Base-by-base conservation (phyloP, 1,284 basidiomycete species). In the Naganishia cerealis region DNA sequence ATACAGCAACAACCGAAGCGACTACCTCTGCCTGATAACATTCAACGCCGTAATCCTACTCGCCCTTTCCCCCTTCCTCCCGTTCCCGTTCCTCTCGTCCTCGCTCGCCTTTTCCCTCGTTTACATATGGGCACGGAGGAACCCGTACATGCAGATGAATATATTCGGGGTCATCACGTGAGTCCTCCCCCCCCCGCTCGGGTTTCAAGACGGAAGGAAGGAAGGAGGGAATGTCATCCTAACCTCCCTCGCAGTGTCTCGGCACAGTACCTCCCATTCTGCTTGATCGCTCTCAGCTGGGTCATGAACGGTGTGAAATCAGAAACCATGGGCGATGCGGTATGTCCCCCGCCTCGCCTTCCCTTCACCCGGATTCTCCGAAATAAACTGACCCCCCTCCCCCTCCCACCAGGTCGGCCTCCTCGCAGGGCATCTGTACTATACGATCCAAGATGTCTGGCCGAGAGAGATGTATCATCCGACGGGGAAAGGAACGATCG, bases 361-460 rank as follows among this genome's bases (percentile, higher is more conserved):
- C 33, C 36, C 63, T 42, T 40, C 43, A 46, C 38, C 21, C 46
- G 12, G 33, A 12, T 24, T 24, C 24, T 15, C 46, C n/a, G 2
- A 7, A 48, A 50, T 29, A 2, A 65, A 56, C 73, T 73, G 42
- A 73, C 57, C 54, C 46, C 7, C 24, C 75, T 75, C n/a, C n/a
- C 3, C 76, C 76, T 67, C 57, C 76, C 26, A 29, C 39, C 56
- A 67, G 69, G 72, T 84, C 42, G 94, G 94, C 0, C 93, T 93
- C 75, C 87, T 90, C 0, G 92, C 95, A 0, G 94, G 92, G 0
- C 94, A 96, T 78, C 82, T 93, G 9, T 90, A 89, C 57, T 96
- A 94, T 87, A 98, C 98, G 81, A 80, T 96, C 73, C 85, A 92
- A 65, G 94, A 97, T 74, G 90, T 95, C 1, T 99, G 95, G 96